Base-by-base conservation (phyloP, 768 basidiomycete species). In the Russula compacta region DNA sequence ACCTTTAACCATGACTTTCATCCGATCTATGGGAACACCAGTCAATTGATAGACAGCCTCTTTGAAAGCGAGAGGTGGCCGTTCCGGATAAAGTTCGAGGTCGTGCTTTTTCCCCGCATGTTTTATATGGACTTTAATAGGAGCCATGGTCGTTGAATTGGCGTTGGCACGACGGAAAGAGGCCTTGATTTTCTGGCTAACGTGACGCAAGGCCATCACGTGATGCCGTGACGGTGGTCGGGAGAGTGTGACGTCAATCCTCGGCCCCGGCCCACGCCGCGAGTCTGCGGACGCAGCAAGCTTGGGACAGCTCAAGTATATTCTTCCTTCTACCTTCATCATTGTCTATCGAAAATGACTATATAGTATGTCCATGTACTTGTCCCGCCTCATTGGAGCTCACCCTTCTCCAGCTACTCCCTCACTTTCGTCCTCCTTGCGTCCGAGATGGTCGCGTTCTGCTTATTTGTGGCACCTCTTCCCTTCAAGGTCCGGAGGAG, bases 1-100 rank as follows among this genome's bases (percentile, higher is more conserved):
- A 56, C 89, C 89, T 71, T 97, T 98, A 71, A 95, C 81, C 89
- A 97, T 94, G 65, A 98, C 87, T 75, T 98, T 99, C 92, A 97
- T 95, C 51, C 94, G 81, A 70, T 95, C 92, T 39, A 83, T 73
- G 3, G 91, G 93, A 3, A 98, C 87, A 8, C 92, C 93, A 0
- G 94, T 98, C 49, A 79, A 75, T 46, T 86, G 80, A 69, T 89
- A 89, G 38, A 98, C 78, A 5, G 83, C 78, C 63, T 92, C 83
- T 72, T 97, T 98, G 81, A 98, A 95, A 14, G 74, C 81, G 15
- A 76, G 69, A 2, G 86, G 82, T 2, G 89, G 81, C 6, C 81
- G 77, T 76, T 86, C 83, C 15, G 84, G 75, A 73, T 97, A 85
- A 49, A 97, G 83, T 50, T 79, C 71, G 43, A 97, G 71, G 64